A percentile compares a stretch with the other conserved stretches of the same genome.
These are phyloP conservation scores for Veloporphyrellus conicus DNA, from an alignment of 1,284 basidiomycete genomes.

Conservation along the genomic window DNA sequence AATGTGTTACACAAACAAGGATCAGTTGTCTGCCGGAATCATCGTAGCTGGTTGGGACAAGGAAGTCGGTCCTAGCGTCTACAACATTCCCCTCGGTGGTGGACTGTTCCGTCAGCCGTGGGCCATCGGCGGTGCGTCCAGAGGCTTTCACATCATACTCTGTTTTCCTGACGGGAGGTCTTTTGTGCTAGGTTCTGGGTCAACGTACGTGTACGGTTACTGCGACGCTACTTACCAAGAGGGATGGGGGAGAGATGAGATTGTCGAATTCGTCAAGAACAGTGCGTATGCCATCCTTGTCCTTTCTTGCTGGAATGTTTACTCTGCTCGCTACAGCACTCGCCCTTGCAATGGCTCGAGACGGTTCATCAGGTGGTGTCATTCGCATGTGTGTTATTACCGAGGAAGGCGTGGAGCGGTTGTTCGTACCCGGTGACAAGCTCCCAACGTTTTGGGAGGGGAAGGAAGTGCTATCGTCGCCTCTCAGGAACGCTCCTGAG, in stretches of 20 bases:
- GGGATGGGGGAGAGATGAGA: conserved; percentile 89
- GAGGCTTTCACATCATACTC: background rate
- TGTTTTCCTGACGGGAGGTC: background rate
- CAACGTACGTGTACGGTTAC: conserved; percentile 98
- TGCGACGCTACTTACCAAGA: conserved; percentile 98
- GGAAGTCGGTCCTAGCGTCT: conserved; percentile 89
- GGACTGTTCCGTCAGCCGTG: conserved; percentile 93
- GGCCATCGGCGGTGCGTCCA: conserved; percentile 83
- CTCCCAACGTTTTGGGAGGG: conserved; percentile 86
- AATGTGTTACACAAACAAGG: conserved; percentile 94
- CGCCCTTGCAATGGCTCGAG: conserved; percentile 93
- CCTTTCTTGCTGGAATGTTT: background rate
- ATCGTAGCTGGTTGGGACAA: conserved; percentile 99
- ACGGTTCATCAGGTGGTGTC: conserved; percentile 96
- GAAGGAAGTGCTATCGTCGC: conserved; percentile 56
- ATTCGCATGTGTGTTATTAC: conserved; percentile 98
- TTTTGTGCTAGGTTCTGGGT: conserved; percentile 73
- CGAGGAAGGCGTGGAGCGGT: conserved; percentile 83
- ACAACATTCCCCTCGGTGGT: conserved; percentile 93
- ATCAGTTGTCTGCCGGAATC: conserved; percentile 85
- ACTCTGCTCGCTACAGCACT: conserved; percentile 57
- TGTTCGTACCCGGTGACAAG: conserved; percentile 93
- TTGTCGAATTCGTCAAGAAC: conserved; percentile 93
- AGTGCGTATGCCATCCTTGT: conserved; percentile 53
- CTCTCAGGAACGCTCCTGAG: conserved; percentile 35